Evolutionary conservation across 2,329 filamentous ascomycete species (phyloP).

Genomic region (Claviceps sp.): DNA sequence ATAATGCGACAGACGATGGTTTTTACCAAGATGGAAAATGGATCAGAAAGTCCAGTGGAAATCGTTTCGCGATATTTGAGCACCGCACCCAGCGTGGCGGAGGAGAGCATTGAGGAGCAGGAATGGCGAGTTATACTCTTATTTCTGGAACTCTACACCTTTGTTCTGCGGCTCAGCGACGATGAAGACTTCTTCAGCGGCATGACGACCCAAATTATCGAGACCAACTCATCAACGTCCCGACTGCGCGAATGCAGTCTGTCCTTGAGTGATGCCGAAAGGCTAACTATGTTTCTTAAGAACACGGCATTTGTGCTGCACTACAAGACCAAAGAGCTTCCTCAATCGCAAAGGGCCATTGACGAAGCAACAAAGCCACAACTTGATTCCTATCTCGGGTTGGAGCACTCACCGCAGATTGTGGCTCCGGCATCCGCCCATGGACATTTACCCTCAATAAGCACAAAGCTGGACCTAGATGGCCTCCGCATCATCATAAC

Average conservation of each 20-base stretch:
- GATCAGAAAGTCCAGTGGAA: constrained; percentile 16
- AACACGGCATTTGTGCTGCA: constrained; percentile 82
- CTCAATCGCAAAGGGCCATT: constrained; percentile 15
- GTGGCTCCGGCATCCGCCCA: background rate
- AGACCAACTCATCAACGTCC: constrained; percentile 27
- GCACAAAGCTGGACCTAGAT: constrained; percentile 47
- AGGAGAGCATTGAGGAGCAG: constrained; percentile 18
- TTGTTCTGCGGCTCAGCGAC: constrained; percentile 83
- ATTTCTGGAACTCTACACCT: constrained; percentile 89
- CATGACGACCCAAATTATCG: constrained; percentile 26
- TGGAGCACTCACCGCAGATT: background rate
- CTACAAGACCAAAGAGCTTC: constrained; percentile 60
- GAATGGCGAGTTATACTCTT: constrained; percentile 86
- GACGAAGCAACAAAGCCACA: constrained; percentile 13
- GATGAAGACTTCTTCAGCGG: constrained; percentile 85
- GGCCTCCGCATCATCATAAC: constrained; percentile 73
- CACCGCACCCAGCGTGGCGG: constrained; percentile 14
- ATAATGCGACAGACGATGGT: constrained; percentile 33
- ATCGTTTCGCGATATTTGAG: constrained; percentile 20
- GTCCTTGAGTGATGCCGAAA: constrained; percentile 54
- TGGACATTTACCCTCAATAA: background rate
- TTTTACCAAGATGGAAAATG: constrained; percentile 18
- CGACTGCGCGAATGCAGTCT: constrained; percentile 53
- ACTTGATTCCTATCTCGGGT: constrained; percentile 17
- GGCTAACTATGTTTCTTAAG: constrained; percentile 73